A percentile compares a stretch with the other conserved stretches of the same genome.
Evolutionary conservation across 176 grass and related monocot species (phyloP).

Genomic region (Triticum dicoccoides): DNA sequence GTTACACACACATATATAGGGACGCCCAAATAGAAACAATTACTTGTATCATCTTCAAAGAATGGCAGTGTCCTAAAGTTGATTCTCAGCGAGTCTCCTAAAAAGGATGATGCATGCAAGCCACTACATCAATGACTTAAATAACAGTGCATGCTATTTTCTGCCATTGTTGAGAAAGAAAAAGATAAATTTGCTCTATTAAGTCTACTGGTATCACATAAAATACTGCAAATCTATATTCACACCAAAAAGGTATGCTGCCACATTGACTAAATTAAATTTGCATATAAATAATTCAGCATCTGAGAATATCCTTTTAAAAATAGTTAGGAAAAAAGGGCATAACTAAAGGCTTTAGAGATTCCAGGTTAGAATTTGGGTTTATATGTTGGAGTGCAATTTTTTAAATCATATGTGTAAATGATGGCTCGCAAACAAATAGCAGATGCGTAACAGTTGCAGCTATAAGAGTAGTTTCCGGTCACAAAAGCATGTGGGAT

Average conservation of each 20-base stretch:
- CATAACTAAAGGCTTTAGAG: constrained; percentile 8
- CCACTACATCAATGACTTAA: neutral
- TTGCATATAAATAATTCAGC: neutral
- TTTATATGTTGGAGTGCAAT: neutral
- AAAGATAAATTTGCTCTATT: neutral
- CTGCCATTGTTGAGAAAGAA: neutral
- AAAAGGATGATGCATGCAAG: neutral
- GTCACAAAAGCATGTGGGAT: neutral
- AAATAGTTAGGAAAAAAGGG: constrained; percentile 12
- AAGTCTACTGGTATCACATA: neutral
- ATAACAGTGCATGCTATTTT: neutral
- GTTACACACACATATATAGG: neutral
- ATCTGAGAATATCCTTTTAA: neutral
- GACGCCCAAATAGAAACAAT: neutral
- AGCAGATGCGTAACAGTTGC: neutral
- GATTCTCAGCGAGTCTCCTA: neutral
- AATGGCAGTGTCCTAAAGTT: neutral
- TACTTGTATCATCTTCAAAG: constrained; percentile 6
- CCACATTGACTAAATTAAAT: constrained; percentile 3
- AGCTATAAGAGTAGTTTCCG: neutral
- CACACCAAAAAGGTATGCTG: neutral
- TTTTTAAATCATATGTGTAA: neutral
- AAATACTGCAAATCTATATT: constrained; percentile 17
- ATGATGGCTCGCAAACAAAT: neutral
- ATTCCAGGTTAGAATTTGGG: neutral